Conservation (phyloP, 2,329 filamentous ascomycete genomes). For the Aspergillus alliaceus region DNA sequence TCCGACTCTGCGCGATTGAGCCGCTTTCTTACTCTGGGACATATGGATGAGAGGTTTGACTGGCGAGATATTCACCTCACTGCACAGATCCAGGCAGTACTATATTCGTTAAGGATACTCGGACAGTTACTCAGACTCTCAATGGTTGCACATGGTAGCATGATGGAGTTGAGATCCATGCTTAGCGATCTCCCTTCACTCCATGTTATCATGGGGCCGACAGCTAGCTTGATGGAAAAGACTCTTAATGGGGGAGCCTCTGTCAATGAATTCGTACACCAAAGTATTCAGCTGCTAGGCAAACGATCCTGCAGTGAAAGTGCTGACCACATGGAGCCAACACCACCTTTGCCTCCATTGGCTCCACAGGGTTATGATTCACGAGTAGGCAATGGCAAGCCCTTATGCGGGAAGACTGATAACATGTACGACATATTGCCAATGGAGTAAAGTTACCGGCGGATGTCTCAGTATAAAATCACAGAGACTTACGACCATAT, state of each 20-base stretch:
- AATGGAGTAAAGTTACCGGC: neutral
- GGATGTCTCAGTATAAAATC: neutral
- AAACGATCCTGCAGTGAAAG: neutral
- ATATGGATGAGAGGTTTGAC: slow-evolving; percentile 34
- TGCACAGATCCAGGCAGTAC: slow-evolving; percentile 59
- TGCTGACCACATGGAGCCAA: no score
- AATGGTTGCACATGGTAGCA: slow-evolving; percentile 23
- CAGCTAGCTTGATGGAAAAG: slow-evolving; percentile 18
- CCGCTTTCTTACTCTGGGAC: slow-evolving; percentile 30
- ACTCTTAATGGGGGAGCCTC: slow-evolving; percentile 3
- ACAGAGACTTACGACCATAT: neutral
- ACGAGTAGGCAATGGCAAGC: neutral
- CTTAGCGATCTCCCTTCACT: slow-evolving; percentile 31
- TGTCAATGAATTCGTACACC: slow-evolving; percentile 7
- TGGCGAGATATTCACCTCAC: slow-evolving; percentile 64
- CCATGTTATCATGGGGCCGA: slow-evolving; percentile 28
- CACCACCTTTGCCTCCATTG: neutral
- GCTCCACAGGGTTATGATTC: neutral
- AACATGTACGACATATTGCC: slow-evolving; percentile 14
- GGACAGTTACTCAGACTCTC: slow-evolving; percentile 49
- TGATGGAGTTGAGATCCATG: slow-evolving; percentile 13
- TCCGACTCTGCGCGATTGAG: slow-evolving; percentile 21
- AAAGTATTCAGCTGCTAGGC: neutral
- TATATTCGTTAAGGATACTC: slow-evolving; percentile 64
- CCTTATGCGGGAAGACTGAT: neutral